Conservation (phyloP, 2,329 filamentous ascomycete genomes). For the Colletotrichum endophyticum region DNA sequence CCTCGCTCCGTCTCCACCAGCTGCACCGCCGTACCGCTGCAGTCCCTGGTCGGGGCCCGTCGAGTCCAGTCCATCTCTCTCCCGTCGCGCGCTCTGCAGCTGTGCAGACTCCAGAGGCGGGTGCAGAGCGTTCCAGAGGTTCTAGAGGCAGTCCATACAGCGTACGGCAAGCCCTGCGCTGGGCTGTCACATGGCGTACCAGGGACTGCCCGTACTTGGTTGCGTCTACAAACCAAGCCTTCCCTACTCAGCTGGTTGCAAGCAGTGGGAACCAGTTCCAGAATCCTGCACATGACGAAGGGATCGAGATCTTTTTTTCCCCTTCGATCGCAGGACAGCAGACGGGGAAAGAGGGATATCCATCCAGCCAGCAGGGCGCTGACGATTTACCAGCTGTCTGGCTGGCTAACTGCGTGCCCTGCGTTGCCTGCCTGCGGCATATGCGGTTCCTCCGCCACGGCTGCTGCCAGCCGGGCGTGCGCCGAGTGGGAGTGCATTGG, state of each 20-base stretch:
- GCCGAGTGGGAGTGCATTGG: background rate
- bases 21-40: slow-evolving; percentile 1
- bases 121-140: background rate
- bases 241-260: background rate
- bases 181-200: slow-evolving; percentile 14
- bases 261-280: slow-evolving; percentile 1
- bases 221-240: background rate
- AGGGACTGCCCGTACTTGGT: slow-evolving; percentile 4
- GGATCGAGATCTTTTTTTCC: background rate
- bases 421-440: background rate
- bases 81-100: background rate
- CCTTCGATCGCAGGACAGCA: background rate
- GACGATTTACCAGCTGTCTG: background rate
- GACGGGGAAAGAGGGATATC: background rate
- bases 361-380: background rate
- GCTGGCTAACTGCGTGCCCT: background rate
- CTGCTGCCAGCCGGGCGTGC: background rate
- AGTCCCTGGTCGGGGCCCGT: background rate
- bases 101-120: background rate
- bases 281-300: slow-evolving; percentile 3
- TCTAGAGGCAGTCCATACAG: background rate
- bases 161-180: background rate
- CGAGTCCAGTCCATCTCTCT: background rate
- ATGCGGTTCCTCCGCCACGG: background rate
- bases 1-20: background rate